These are phyloP conservation scores for Cryphonectria parasitica DNA, from an alignment of 2,329 filamentous ascomycete genomes.

Conservation along the genomic window DNA sequence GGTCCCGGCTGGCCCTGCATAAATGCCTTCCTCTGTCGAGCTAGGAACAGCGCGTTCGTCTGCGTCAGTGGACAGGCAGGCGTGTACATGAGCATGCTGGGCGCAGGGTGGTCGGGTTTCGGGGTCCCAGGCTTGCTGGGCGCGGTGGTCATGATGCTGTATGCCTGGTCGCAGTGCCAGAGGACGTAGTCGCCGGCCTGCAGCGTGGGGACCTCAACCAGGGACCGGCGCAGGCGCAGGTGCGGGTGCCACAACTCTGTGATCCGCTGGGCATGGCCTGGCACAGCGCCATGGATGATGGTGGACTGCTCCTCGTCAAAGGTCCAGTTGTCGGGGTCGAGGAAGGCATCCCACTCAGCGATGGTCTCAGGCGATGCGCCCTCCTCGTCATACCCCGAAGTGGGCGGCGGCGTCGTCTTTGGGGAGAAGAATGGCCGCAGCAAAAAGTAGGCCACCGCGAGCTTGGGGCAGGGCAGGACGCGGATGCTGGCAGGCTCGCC, in stretches of 20 bases:
- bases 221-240: slow-evolving; percentile 54
- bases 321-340: slow-evolving; percentile 50
- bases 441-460: slow-evolving; percentile 52
- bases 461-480: slow-evolving; percentile 52
- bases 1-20: slow-evolving; percentile 57
- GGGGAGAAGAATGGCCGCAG: slow-evolving; percentile 58
- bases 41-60: slow-evolving; percentile 61
- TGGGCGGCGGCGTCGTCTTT: slow-evolving; percentile 46
- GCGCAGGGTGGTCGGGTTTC: slow-evolving; percentile 36
- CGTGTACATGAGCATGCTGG: slow-evolving; percentile 58
- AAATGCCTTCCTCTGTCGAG: slow-evolving; percentile 61
- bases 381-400: slow-evolving; percentile 33
- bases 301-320: slow-evolving; percentile 56
- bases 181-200: slow-evolving; percentile 61
- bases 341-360: slow-evolving; percentile 53
- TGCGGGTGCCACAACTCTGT: slow-evolving; percentile 63
- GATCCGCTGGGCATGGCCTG: slow-evolving; percentile 60
- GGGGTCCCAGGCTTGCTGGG: slow-evolving; percentile 39
- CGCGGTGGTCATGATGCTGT: slow-evolving; percentile 54
- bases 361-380: slow-evolving; percentile 38
- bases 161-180: slow-evolving; percentile 62
- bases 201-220: slow-evolving; percentile 59
- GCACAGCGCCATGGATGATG: slow-evolving; percentile 62
- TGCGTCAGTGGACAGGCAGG: slow-evolving; percentile 60
- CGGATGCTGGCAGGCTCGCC: slow-evolving; percentile 54